These are phyloP conservation scores for Chalaropsis thielavioides DNA, from an alignment of 2,329 filamentous ascomycete genomes.

Conservation along the genomic window DNA sequence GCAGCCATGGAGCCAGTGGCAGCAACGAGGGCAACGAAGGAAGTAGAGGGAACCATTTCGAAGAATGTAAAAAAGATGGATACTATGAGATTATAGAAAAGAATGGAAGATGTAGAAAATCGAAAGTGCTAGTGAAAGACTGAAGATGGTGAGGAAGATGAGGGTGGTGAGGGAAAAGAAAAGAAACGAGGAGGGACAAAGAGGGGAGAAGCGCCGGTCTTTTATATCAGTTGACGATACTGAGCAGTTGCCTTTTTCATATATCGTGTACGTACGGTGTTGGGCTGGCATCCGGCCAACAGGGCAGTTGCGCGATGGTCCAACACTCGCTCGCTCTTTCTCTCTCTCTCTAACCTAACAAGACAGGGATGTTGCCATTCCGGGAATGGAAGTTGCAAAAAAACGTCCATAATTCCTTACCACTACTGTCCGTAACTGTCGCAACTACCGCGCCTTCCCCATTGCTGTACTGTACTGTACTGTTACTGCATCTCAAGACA, in stretches of 20 bases:
- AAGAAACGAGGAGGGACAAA: background rate
- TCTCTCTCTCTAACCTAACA: background rate
- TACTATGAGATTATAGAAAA: background rate
- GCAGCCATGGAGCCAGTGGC: constrained; percentile 13
- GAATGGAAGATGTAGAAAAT: background rate
- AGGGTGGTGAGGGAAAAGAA: constrained; percentile 15
- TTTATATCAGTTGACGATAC: constrained; percentile 3
- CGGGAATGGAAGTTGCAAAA: background rate
- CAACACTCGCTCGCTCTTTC: background rate
- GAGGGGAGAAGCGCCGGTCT: background rate
- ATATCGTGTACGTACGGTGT: background rate
- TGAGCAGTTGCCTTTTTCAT: background rate
- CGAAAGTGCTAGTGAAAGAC: background rate
- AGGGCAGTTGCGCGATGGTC: background rate
- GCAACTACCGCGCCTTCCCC: background rate
- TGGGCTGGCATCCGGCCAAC: background rate
- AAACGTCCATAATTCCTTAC: background rate
- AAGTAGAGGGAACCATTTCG: constrained; percentile 11
- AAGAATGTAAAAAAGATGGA: constrained; percentile 5
- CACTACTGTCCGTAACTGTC: too few relatives aligned
- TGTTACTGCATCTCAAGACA: too few relatives aligned
- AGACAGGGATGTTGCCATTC: background rate
- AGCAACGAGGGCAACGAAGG: constrained; percentile 8
- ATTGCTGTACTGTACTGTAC: too few relatives aligned
- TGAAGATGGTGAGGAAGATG: constrained; percentile 12